These are phyloP conservation scores for Botrytis sinoallii DNA, from an alignment of 2,329 filamentous ascomycete genomes.

Conservation along the genomic window DNA sequence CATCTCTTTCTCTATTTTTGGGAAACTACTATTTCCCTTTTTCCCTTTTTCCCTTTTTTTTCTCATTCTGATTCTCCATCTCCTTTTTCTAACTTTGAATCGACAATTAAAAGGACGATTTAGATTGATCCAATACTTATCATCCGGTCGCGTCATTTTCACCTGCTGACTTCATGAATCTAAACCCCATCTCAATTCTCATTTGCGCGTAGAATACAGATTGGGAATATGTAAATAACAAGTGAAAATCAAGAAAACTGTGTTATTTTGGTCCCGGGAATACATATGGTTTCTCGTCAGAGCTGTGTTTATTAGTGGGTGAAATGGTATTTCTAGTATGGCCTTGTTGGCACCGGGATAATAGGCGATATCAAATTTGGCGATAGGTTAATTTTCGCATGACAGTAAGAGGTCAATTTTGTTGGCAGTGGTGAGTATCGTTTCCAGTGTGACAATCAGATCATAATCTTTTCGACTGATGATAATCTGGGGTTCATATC, in stretches of 20 bases:
- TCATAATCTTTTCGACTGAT: neutral
- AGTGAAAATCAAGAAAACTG: too few species aligned
- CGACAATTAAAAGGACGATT: neutral
- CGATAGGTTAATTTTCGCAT: too few species aligned
- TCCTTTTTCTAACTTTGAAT: neutral
- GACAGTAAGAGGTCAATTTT: neutral
- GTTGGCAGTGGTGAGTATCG: neutral
- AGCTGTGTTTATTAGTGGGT: too few species aligned
- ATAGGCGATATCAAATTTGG: neutral
- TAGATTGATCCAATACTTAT: neutral
- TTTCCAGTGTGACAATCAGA: neutral
- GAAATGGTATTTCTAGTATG: neutral
- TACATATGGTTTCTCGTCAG: too few species aligned
- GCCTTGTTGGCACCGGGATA: too few species aligned
- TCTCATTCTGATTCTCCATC: neutral
- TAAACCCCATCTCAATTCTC: neutral
- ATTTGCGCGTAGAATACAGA: neutral
- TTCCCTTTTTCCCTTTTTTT: rapidly evolving
- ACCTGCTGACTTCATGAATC: neutral
- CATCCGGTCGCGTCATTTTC: neutral
- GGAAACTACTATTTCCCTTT: neutral
- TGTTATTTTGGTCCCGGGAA: too few species aligned
- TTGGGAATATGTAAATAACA: too few species aligned
- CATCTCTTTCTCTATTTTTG: neutral
- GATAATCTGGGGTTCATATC: neutral